These are phyloP conservation scores for Haplosporangium sp. DNA, from an alignment of 371 early-diverging fungal genomes.

Conservation along the genomic window DNA sequence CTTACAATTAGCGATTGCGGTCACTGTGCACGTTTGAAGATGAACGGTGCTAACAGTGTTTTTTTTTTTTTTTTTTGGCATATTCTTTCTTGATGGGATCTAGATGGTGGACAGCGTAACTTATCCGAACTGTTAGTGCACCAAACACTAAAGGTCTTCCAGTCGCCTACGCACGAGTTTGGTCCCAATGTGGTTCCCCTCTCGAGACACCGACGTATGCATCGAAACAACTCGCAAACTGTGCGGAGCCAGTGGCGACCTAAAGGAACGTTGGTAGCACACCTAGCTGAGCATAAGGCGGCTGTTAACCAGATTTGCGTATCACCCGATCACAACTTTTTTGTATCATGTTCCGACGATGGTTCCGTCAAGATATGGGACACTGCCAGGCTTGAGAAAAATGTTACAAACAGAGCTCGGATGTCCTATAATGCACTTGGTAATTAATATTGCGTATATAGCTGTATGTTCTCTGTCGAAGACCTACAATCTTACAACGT, in stretches of 20 bases:
- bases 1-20: neutral
- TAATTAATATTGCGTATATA: constrained; percentile 17
- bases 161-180: constrained; percentile 50
- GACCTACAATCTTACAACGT: neutral
- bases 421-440: constrained; percentile 81
- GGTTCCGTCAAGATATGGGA: constrained; percentile 93
- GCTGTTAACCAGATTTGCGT: constrained; percentile 80
- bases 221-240: constrained; percentile 36
- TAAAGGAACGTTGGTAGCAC: constrained; percentile 77
- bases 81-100: neutral
- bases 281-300: constrained; percentile 86
- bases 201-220: constrained; percentile 34
- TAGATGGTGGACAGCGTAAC: constrained; percentile 50
- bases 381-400: constrained; percentile 80
- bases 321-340: constrained; percentile 82
- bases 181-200: constrained; percentile 30
- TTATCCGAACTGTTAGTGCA: constrained; percentile 35
- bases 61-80: neutral
- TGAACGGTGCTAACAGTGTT: neutral
- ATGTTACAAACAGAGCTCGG: constrained; percentile 83
- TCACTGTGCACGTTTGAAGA: neutral
- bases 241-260: constrained; percentile 48
- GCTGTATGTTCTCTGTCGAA: neutral
- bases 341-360: constrained; percentile 89
- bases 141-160: constrained; percentile 47